Evolutionary conservation across 2,329 filamentous ascomycete species (phyloP).

Genomic region (Aspergillus luchuensis): DNA sequence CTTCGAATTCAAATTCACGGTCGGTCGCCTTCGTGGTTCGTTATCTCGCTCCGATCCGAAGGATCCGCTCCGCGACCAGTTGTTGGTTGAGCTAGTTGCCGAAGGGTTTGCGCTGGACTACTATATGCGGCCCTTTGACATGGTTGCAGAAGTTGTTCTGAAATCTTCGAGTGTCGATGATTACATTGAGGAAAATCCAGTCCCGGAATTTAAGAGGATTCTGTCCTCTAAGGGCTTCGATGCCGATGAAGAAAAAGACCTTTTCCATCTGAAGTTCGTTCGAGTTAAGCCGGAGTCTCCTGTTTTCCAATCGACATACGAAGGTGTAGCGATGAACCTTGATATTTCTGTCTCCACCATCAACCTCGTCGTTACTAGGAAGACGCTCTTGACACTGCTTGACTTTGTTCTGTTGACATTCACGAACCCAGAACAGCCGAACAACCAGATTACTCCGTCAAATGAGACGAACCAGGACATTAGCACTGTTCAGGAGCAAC

Average conservation of each 20-base stretch:
- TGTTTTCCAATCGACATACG: conserved; percentile 88
- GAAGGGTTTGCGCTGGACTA: conserved; percentile 86
- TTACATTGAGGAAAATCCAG: conserved; percentile 82
- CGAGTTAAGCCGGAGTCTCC: conserved; percentile 89
- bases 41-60: conserved; percentile 84
- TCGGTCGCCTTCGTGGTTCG: conserved; percentile 90
- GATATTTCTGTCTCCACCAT: conserved; percentile 92
- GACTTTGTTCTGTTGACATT: conserved; percentile 96
- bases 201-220: conserved; percentile 93
- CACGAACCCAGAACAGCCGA: conserved; percentile 62
- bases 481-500: conserved; percentile 27
- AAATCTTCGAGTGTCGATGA: conserved; percentile 88
- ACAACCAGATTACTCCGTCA: conserved; percentile 33
- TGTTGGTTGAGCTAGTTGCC: conserved; percentile 88
- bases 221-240: conserved; percentile 82
- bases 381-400: conserved; percentile 84
- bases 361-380: conserved; percentile 90
- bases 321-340: conserved; percentile 90
- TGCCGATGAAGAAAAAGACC: conserved; percentile 71
- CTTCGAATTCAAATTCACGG: conserved; percentile 96
- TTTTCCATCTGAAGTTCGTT: conserved; percentile 86
- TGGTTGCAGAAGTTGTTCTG: conserved; percentile 87
- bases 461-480: conserved; percentile 34
- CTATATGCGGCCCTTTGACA: conserved; percentile 85
- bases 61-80: conserved; percentile 70